These are phyloP conservation scores for Acacia concinna DNA, from an alignment of 331 rosid species.

Conservation along the genomic window DNA sequence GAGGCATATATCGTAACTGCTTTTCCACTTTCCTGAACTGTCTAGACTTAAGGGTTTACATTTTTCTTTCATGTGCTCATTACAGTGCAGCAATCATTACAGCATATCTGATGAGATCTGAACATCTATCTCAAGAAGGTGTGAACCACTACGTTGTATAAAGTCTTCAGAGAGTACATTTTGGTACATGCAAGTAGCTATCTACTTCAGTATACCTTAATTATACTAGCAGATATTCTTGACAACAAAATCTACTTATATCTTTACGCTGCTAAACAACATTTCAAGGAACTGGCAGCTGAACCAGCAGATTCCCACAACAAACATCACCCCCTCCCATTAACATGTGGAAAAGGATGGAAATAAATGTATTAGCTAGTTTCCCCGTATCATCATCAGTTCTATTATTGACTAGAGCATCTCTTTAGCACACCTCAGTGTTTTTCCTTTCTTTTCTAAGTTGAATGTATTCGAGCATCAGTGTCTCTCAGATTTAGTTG, in stretches of 20 bases:
- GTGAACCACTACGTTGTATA: conserved; percentile 43
- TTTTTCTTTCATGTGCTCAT: conserved; percentile 38
- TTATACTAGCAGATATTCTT: neutral
- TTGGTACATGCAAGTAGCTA: conserved; percentile 41
- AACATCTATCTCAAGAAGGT: conserved; percentile 83
- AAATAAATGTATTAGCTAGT: neutral
- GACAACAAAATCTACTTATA: neutral
- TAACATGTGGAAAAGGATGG: neutral
- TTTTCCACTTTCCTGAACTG: conserved; percentile 21
- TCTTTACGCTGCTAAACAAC: neutral
- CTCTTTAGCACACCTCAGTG: neutral
- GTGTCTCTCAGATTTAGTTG: neutral
- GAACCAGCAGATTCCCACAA: neutral
- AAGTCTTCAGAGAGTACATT: conserved; percentile 34
- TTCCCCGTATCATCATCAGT: neutral
- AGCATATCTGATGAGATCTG: conserved; percentile 87
- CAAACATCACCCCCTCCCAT: neutral
- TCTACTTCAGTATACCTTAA: neutral
- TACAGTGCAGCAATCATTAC: conserved; percentile 93
- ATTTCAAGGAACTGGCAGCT: neutral
- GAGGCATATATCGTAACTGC: neutral
- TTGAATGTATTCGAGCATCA: conserved; percentile 8
- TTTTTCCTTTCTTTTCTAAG: neutral
- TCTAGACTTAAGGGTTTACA: conserved; percentile 26
- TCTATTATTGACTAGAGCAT: neutral